Evolutionary conservation across 1,284 basidiomycete genomes (phyloP).

Genomic region (Ganoderma lingzhi): DNA sequence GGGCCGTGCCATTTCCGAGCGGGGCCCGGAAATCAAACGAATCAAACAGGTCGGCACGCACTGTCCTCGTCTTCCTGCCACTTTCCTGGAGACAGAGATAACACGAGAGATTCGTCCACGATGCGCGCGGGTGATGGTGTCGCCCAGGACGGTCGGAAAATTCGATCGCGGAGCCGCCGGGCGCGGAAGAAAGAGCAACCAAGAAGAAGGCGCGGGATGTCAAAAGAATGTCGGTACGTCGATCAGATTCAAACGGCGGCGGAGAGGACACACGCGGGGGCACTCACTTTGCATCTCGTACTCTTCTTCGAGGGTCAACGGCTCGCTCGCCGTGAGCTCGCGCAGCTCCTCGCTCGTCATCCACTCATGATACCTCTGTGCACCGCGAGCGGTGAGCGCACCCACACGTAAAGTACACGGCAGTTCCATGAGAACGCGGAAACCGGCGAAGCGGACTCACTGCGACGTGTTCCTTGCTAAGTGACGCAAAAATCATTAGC

Average conservation of each 20-base stretch:
- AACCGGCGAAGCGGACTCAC: constrained; percentile 44
- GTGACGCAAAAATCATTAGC: neutral
- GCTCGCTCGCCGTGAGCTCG: constrained; percentile 88
- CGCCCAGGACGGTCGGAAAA: neutral
- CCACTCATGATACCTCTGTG: constrained; percentile 90
- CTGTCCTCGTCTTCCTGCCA: constrained; percentile 93
- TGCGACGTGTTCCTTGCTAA: constrained; percentile 66
- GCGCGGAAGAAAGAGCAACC: too few relatives aligned
- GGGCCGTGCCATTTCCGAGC: constrained; percentile 20
- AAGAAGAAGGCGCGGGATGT: too few relatives aligned
- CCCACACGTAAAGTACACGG: constrained; percentile 2
- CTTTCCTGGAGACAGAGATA: constrained; percentile 57
- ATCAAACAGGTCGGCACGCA: constrained; percentile 42
- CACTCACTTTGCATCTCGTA: constrained; percentile 90
- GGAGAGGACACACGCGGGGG: neutral
- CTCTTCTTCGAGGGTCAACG: constrained; percentile 85
- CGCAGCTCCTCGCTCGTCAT: constrained; percentile 84
- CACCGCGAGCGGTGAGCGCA: constrained; percentile 7
- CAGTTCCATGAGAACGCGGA: neutral
- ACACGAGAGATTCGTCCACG: neutral
- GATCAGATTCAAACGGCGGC: neutral
- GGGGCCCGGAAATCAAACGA: constrained; percentile 11
- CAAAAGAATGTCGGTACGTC: neutral
- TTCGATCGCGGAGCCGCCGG: neutral
- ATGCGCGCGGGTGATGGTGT: neutral